These are phyloP conservation scores for Jimgerdemannia flammicorona DNA, from an alignment of 192 early-diverging fungal genomes.

Conservation along the genomic window DNA sequence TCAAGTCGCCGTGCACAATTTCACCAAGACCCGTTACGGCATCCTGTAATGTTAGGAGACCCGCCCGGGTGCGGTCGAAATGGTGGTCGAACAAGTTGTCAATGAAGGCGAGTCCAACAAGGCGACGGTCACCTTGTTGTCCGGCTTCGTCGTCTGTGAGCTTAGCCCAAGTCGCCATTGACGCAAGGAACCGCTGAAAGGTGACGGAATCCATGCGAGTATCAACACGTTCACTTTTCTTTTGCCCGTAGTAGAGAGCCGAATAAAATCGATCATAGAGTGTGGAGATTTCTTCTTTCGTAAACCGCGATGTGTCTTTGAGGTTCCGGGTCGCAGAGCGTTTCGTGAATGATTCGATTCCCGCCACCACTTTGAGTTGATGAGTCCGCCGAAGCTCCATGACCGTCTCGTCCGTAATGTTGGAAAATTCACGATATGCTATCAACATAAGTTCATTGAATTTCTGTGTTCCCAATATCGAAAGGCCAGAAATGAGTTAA, in stretches of 20 bases:
- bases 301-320: slow-evolving; percentile 68
- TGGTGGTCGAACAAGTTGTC: slow-evolving; percentile 13
- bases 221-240: slow-evolving; percentile 30
- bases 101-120: slow-evolving; percentile 14
- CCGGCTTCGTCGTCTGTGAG: slow-evolving; percentile 12
- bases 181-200: slow-evolving; percentile 75
- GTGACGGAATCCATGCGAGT: slow-evolving; percentile 64
- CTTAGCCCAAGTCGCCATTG: slow-evolving; percentile 63
- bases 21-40: slow-evolving; percentile 64
- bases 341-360: slow-evolving; percentile 92
- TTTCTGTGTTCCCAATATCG: slow-evolving; percentile 27
- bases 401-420: slow-evolving; percentile 71
- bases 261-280: slow-evolving; percentile 89
- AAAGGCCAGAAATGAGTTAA: no score
- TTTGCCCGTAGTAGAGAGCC: slow-evolving; percentile 63
- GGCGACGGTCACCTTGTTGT: slow-evolving; percentile 3
- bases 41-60: slow-evolving; percentile 51
- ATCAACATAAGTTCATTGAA: slow-evolving; percentile 91
- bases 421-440: slow-evolving; percentile 89
- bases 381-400: slow-evolving; percentile 76
- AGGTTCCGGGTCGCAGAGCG: slow-evolving; percentile 84
- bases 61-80: slow-evolving; percentile 17
- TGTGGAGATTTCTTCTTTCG: slow-evolving; percentile 79
- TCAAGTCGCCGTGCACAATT: slow-evolving; percentile 66
- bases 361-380: slow-evolving; percentile 87